Base-by-base conservation (phyloP, 192 early-diverging fungal species). In the Dispira simplex region DNA sequence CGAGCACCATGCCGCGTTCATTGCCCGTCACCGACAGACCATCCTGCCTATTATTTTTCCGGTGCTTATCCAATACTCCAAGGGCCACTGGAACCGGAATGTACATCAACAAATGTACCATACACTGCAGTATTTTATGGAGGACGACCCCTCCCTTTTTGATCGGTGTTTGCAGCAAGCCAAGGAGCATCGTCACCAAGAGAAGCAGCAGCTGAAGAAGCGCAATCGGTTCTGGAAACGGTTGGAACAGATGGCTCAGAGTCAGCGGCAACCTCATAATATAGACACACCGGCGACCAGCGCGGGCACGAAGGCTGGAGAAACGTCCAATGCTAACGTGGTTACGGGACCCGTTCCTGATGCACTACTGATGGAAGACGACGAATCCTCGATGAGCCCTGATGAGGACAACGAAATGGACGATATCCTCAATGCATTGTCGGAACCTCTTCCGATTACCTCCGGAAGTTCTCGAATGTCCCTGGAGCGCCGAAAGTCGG, bases 11-110 rank as follows among this genome's bases (percentile, higher is more conserved):
- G 90, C 92, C 66, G 94, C 86, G 70, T 73, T 99, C 74, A 94
- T 99, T 63, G 84, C 85, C 26, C 93, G 97, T 63, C 95, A 99
- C 78, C 88, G 90, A 26, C 77, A 80, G 46, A 80, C 85, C 32
- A 90, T 99, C 48, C 72, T 99, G 67, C 97, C 97, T 14, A 93
- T 99, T 64, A 88, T 95, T 77, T 95, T 99, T 65, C 83, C 91
- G 20, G 85, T 92, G 11, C 81, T 99, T 26, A 97, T 93, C 69
- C 85, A 85, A 27, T 91, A 96, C 75, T 96, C 94, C 63, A 89
- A 93, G 72, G 82, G 90, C 10, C 97, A 99, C 67, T 99, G 97
- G 97, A 98, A 98, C 78, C 77, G 95, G 82, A 82, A 91, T 90
- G 96, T 99, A 64, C 92, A 98, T 74, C 90, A 92, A 23, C 83